phyloP scores from a whole-genome alignment of 2,329 filamentous ascomycete species.

The Neonectria coccinea region DNA sequence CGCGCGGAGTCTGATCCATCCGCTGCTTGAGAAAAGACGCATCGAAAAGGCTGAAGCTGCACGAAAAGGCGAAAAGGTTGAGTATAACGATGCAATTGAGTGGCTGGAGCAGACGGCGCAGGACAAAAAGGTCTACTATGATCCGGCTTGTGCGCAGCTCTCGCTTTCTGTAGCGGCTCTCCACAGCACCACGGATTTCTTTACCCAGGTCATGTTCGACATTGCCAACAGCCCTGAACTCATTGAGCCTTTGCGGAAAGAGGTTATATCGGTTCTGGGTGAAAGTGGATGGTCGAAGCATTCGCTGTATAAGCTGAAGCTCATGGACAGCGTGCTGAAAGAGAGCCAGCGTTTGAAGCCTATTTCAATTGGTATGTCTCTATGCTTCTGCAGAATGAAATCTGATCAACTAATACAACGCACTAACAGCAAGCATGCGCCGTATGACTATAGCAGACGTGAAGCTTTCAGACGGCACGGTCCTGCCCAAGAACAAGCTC shows the following conservation, averaged over 20 bases:
- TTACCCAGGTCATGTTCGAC: slow-evolving; percentile 3
- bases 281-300: slow-evolving; percentile 9
- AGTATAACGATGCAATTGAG: not conserved
- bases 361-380: no score
- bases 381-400: no score
- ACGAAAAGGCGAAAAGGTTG: no score
- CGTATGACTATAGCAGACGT: no score
- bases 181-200: slow-evolving; percentile 14
- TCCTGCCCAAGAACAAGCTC: no score
- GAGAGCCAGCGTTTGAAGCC: slow-evolving; percentile 11
- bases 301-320: slow-evolving; percentile 9
- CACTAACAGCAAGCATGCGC: no score
- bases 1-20: slow-evolving; percentile 37
- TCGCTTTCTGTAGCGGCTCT: slow-evolving; percentile 10
- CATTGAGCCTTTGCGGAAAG: slow-evolving; percentile 3
- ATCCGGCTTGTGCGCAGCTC: slow-evolving; percentile 2
- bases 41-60: slow-evolving; percentile 50
- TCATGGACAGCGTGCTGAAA: slow-evolving; percentile 15
- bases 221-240: slow-evolving; percentile 2
- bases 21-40: slow-evolving; percentile 60
- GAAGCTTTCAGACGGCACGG: no score
- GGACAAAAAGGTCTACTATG: not conserved
- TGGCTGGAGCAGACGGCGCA: slow-evolving; percentile 7
- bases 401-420: no score
- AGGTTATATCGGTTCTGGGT: slow-evolving; percentile 1